A percentile compares a stretch with the other conserved stretches of the same genome.
Evolutionary conservation across 495 filamentous ascomycete genomes (phyloP).

Genomic region (Parachaetomium inaequale): DNA sequence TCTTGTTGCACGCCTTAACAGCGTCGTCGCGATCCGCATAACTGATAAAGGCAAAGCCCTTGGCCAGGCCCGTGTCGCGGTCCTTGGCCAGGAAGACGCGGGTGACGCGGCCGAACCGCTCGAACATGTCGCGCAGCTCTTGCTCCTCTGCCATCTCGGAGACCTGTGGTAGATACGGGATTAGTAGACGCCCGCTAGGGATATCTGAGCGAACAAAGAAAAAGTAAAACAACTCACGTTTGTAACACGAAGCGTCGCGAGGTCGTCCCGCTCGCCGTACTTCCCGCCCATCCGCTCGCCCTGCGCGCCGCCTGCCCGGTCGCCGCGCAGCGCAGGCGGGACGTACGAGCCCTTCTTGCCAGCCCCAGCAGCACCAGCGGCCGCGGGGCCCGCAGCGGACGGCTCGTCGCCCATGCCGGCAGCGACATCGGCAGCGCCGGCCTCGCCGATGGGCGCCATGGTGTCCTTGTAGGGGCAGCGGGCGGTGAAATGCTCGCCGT

Average conservation of each 20-base stretch:
- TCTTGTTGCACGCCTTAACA: slow-evolving; percentile 87
- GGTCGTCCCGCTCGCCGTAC: slow-evolving; percentile 87
- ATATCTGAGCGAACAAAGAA: slow-evolving; percentile 25
- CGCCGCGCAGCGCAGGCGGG: slow-evolving; percentile 83
- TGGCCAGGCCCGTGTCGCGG: slow-evolving; percentile 86
- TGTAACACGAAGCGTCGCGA: slow-evolving; percentile 92
- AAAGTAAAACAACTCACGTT: slow-evolving; percentile 66
- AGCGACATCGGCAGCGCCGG: slow-evolving; percentile 49
- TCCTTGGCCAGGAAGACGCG: slow-evolving; percentile 97
- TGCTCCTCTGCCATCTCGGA: slow-evolving; percentile 94
- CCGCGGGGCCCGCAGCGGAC: slow-evolving; percentile 30
- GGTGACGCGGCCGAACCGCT: slow-evolving; percentile 92
- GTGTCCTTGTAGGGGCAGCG: slow-evolving; percentile 73
- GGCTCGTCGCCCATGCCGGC: slow-evolving; percentile 54
- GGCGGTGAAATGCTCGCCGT: slow-evolving; percentile 96
- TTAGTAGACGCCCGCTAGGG: slow-evolving; percentile 18
- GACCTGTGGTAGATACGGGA: slow-evolving; percentile 52
- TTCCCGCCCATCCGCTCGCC: slow-evolving; percentile 92
- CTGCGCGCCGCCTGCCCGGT: slow-evolving; percentile 51
- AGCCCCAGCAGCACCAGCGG: slow-evolving; percentile 55
- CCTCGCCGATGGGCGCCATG: slow-evolving; percentile 56
- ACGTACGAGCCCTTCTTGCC: slow-evolving; percentile 80
- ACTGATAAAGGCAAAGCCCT: slow-evolving; percentile 98
- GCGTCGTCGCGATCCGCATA: slow-evolving; percentile 87
- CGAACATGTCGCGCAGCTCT: slow-evolving; percentile 95